Percentiles rank a stretch among this genome's conserved stretches.
Evolutionary conservation across 1,284 basidiomycete species (phyloP).

Genomic region (Phellinidium pouzarii): DNA sequence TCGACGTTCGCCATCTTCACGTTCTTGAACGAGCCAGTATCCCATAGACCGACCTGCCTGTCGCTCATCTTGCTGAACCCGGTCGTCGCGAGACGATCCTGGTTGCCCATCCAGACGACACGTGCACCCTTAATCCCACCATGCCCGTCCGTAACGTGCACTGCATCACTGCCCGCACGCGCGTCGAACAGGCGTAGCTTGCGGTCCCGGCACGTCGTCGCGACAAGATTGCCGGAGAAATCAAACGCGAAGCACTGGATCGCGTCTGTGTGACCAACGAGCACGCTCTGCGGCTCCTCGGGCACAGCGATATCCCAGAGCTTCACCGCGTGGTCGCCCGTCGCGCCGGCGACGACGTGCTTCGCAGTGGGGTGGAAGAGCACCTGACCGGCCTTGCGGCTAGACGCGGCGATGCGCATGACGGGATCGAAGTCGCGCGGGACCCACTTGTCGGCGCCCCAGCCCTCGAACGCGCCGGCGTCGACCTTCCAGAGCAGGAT

Average conservation of each 20-base stretch:
- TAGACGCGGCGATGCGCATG: slow-evolving; percentile 62
- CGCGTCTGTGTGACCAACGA: slow-evolving; percentile 80
- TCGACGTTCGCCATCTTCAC: slow-evolving; percentile 78
- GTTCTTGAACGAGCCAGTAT: slow-evolving; percentile 64
- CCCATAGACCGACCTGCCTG: slow-evolving; percentile 86
- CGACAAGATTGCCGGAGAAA: slow-evolving; percentile 68
- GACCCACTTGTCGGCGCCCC: slow-evolving; percentile 78
- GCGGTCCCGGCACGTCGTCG: slow-evolving; percentile 84
- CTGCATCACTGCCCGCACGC: slow-evolving; percentile 71
- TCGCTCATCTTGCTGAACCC: slow-evolving; percentile 96
- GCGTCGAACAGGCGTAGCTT: slow-evolving; percentile 92
- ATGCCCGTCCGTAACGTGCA: slow-evolving; percentile 82
- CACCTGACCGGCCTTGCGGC: slow-evolving; percentile 90
- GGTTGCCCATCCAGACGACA: slow-evolving; percentile 87
- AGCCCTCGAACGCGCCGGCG: slow-evolving; percentile 68
- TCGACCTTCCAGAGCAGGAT: slow-evolving; percentile 87
- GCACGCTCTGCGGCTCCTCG: slow-evolving; percentile 54
- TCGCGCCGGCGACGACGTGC: slow-evolving; percentile 82
- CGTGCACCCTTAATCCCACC: slow-evolving; percentile 91
- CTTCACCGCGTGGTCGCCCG: slow-evolving; percentile 85
- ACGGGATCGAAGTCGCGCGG: slow-evolving; percentile 84
- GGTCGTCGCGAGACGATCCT: slow-evolving; percentile 85
- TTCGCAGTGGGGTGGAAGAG: slow-evolving; percentile 90
- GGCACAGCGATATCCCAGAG: slow-evolving; percentile 83
- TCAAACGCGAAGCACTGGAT: slow-evolving; percentile 89